These are phyloP conservation scores for Sporothrix protearum DNA, from an alignment of 2,329 filamentous ascomycete genomes.

Conservation along the genomic window DNA sequence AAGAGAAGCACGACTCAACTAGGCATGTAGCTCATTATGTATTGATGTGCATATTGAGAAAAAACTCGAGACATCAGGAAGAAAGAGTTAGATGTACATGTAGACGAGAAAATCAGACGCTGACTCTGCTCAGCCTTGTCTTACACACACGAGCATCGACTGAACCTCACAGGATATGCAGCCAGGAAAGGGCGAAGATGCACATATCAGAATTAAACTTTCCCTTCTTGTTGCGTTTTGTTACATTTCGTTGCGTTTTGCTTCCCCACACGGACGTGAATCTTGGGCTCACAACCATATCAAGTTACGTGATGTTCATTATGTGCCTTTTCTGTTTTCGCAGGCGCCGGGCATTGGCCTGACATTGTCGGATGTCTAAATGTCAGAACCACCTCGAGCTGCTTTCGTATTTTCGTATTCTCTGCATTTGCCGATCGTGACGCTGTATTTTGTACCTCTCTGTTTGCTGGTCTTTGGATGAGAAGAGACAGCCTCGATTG, in stretches of 20 bases:
- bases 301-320: neutral
- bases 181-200: neutral
- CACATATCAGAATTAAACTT: neutral
- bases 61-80: neutral
- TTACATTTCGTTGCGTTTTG: neutral
- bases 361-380: neutral
- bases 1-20: neutral
- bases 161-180: neutral
- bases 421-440: constrained; percentile 3
- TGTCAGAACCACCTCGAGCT: neutral
- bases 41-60: neutral
- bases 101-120: neutral
- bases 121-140: neutral
- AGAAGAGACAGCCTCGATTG: neutral
- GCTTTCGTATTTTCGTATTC: neutral
- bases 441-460: neutral
- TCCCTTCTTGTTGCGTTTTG: neutral
- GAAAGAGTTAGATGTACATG: too few species aligned
- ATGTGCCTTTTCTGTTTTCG: neutral
- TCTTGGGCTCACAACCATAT: constrained; percentile 7
- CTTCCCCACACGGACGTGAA: neutral
- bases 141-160: neutral
- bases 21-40: neutral
- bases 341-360: neutral
- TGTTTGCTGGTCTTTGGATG: neutral